Evolutionary conservation across 306 rosid genomes (phyloP).

Genomic region (Luffa aegyptiaca): DNA sequence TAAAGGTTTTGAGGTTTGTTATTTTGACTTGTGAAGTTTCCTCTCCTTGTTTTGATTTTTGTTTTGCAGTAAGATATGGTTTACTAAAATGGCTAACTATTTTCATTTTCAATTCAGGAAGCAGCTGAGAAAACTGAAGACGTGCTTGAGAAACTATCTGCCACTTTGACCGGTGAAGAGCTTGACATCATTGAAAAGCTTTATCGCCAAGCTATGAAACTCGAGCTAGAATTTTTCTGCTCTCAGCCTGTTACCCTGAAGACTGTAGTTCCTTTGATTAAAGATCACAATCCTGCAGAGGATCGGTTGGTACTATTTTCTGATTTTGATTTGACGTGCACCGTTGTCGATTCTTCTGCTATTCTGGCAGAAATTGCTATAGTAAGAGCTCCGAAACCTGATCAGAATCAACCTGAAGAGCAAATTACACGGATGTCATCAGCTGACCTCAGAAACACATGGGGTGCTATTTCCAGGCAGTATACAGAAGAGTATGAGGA

Average conservation of each 20-base stretch:
- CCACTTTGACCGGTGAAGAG: slow-evolving; percentile 98
- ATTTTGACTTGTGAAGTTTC: slow-evolving; percentile 20
- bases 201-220: slow-evolving; percentile 90
- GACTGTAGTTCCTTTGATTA: slow-evolving; percentile 70
- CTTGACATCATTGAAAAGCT: slow-evolving; percentile 91
- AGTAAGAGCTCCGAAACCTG: slow-evolving; percentile 74
- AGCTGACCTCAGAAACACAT: slow-evolving; percentile 66
- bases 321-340: slow-evolving; percentile 97
- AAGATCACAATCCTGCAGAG: slow-evolving; percentile 52
- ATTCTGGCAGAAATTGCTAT: slow-evolving; percentile 95
- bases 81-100: slow-evolving; percentile 31
- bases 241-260: slow-evolving; percentile 80
- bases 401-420: slow-evolving; percentile 58
- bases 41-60: not conserved
- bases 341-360: slow-evolving; percentile 89
- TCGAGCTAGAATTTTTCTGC: slow-evolving; percentile 73
- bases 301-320: slow-evolving; percentile 64
- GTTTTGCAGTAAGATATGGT: not conserved
- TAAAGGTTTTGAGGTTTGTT: slow-evolving; percentile 73
- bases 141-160: slow-evolving; percentile 84
- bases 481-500: slow-evolving; percentile 91
- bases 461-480: slow-evolving; percentile 67
- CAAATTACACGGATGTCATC: slow-evolving; percentile 64
- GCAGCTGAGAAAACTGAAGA: slow-evolving; percentile 82
- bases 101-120: slow-evolving; percentile 68